Percentiles rank a stretch among this genome's conserved stretches.
Conservation (phyloP, 345 rosid genomes). For the Rubroshorea leprosula region DNA sequence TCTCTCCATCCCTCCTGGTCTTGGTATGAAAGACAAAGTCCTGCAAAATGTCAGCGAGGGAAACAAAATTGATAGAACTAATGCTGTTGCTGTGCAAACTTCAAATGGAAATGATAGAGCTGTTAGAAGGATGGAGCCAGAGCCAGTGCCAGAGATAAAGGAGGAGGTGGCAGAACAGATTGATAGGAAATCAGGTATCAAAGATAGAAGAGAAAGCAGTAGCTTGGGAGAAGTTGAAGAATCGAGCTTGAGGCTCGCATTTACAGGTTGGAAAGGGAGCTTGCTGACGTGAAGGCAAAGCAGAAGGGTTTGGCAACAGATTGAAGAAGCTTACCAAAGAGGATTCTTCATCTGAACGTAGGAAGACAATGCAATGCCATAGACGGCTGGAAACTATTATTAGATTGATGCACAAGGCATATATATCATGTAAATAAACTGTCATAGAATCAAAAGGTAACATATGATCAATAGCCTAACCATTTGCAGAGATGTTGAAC, state of each 20-base stretch:
- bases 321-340: neutral
- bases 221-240: neutral
- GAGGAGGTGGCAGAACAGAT: no score
- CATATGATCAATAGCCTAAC: neutral
- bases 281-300: conserved; percentile 1
- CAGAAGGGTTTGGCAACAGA: neutral
- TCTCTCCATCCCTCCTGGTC: neutral
- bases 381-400: neutral
- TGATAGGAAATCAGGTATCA: neutral
- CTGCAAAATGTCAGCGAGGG: neutral
- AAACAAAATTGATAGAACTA: neutral
- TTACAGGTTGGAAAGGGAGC: neutral
- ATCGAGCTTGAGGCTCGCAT: conserved; percentile 7
- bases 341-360: neutral
- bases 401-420: neutral
- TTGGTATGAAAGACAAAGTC: neutral
- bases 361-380: neutral
- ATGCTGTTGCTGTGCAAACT: neutral
- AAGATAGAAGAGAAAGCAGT: neutral
- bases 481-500: neutral
- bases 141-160: neutral
- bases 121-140: neutral
- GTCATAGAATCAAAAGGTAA: neutral
- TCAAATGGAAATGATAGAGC: neutral
- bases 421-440: neutral